Conservation (phyloP, 2,329 filamentous ascomycete genomes). For the Plenodomus lindquistii region DNA sequence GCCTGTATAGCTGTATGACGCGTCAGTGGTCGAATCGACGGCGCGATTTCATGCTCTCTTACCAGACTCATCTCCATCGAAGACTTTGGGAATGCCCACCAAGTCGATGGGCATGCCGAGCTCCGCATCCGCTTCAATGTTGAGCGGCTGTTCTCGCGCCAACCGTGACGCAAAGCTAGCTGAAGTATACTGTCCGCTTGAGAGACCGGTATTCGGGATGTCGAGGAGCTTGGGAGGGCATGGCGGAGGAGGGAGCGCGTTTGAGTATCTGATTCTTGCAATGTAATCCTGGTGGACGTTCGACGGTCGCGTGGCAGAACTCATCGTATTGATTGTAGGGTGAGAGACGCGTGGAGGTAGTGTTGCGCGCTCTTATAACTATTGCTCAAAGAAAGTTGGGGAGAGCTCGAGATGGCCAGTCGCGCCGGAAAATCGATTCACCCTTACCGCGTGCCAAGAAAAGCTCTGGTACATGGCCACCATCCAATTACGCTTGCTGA, state of each 20-base stretch:
- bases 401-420: constrained; percentile 14
- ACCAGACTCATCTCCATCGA: constrained; percentile 95
- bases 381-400: constrained; percentile 34
- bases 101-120: constrained; percentile 96
- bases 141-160: constrained; percentile 87
- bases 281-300: constrained; percentile 91
- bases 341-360: constrained; percentile 1
- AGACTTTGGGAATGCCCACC: constrained; percentile 91
- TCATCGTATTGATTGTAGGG: constrained; percentile 21
- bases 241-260: constrained; percentile 90
- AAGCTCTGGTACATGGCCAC: background rate
- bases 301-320: constrained; percentile 20
- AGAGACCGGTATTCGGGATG: constrained; percentile 89
- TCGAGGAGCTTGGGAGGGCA: constrained; percentile 96
- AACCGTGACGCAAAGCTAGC: constrained; percentile 88
- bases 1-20: constrained; percentile 73
- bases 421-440: constrained; percentile 1
- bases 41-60: constrained; percentile 30
- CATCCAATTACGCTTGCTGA: background rate
- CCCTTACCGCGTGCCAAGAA: background rate
- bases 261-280: constrained; percentile 91
- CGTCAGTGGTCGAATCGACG: constrained; percentile 15
- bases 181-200: constrained; percentile 84
- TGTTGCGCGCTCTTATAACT: constrained; percentile 11
- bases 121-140: constrained; percentile 97